Evolutionary conservation across 2,329 filamentous ascomycete species (phyloP).

Genomic region (Ophiostoma tasmaniense): DNA sequence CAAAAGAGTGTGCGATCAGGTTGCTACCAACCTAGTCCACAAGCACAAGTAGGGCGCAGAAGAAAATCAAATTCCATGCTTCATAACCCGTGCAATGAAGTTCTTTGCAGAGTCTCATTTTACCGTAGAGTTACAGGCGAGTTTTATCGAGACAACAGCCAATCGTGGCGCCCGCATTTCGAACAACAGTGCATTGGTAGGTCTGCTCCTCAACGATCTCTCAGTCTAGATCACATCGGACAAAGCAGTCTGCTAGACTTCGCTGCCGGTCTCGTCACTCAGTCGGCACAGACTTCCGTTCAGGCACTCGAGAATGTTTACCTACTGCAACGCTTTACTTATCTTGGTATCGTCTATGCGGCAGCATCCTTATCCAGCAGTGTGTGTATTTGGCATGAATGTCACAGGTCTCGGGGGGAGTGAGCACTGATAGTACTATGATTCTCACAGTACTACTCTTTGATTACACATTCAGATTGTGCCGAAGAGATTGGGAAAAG

Average conservation of each 20-base stretch:
- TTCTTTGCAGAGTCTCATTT: background rate
- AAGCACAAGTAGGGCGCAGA: background rate
- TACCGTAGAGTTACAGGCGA: background rate
- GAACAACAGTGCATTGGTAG: background rate
- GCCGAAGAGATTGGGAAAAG: no score
- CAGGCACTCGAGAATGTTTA: background rate
- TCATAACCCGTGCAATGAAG: background rate
- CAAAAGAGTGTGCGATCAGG: background rate
- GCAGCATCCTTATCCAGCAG: background rate
- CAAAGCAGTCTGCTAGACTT: background rate
- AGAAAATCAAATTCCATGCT: no score
- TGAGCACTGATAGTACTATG: background rate
- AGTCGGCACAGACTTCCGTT: background rate
- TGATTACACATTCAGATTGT: no score
- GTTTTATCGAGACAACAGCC: background rate
- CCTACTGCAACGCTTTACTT: background rate
- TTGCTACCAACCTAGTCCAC: background rate
- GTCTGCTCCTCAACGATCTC: background rate
- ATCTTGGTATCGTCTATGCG: background rate
- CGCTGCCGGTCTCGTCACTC: background rate
- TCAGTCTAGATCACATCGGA: background rate
- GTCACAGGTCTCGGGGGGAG: background rate
- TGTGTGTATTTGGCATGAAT: background rate
- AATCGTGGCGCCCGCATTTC: no score
- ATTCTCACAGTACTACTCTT: no score